Base-by-base conservation (phyloP, 2,329 filamentous ascomycete species). In the Hypomyces rosellus region DNA sequence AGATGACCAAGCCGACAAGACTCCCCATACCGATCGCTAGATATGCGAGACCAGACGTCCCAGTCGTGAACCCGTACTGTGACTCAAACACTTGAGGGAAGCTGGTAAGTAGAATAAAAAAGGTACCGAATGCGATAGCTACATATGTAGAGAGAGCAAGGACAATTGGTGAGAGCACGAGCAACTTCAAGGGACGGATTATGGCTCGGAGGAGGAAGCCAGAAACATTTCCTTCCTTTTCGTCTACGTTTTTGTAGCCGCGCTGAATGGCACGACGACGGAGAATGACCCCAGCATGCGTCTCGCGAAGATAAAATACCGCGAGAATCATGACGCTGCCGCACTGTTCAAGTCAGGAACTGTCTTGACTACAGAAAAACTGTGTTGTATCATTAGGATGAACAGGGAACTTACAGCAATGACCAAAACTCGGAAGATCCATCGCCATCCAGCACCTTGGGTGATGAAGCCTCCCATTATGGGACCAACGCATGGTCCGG, bases 391-490 rank as follows among this genome's bases (percentile, higher is more conserved):
- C 48, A 74, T 75, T 40, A 74, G 43, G 41, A 83, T 73, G 75
- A 79, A 84, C 22, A 84, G 67, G 8, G 72, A 59, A 7, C 80
- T 81, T 1, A 77, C 78, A 59, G 86, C 82, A 54, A 82, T 80
- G 46, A 78, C 74, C 61, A 82, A 74, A 44, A 86, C 65, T 1
- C 81, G 82, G 63, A 80, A 73, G 11, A 85, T 75, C 84, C 83
- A 85, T 58, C 80, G 69, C 83, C 82, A 85, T 9, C 81, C 82
- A 8, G 70, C 69, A 2, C 73, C 70, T 67, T 83, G 72, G 2
- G 78, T 78, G 2, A 85, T 65, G 63, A 85, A 86, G 0, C 81
- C 81, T 56, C 81, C 81, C 14, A 78, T 74, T 49, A 85, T 80
- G 0, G 84, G 83, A 3, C 82, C 68, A 13, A 82, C 44, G 0